Evolutionary conservation across 805 yeast genomes (phyloP).

Genomic region (Kuraishia capsulata): DNA sequence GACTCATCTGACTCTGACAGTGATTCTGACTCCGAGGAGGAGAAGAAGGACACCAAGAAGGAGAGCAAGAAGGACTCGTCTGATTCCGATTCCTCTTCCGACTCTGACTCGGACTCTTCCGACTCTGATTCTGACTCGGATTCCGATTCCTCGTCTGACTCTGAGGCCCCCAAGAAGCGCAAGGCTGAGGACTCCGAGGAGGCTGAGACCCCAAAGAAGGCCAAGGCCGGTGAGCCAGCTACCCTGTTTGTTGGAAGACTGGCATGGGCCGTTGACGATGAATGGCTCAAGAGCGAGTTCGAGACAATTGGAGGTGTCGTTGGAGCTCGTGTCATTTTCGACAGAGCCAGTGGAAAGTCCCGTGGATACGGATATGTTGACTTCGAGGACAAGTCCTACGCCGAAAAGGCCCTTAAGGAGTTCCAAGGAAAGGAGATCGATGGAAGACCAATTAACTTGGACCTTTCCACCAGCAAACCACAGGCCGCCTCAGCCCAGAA

Average conservation of each 20-base stretch:
- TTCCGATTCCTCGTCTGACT: conserved; percentile 19
- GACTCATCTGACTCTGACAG: conserved; percentile 14
- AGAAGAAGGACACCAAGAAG: conserved; percentile 7
- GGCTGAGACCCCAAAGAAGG: conserved; percentile 42
- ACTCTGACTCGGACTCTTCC: conserved; percentile 11
- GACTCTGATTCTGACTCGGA: conserved; percentile 14
- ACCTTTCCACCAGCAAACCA: conserved; percentile 82
- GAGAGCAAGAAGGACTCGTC: conserved; percentile 12
- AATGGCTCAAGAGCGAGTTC: conserved; percentile 84
- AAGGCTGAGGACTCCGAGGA: conserved; percentile 29
- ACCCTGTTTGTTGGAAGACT: conserved; percentile 95
- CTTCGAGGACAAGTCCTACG: conserved; percentile 65
- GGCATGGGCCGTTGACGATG: conserved; percentile 96
- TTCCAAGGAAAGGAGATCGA: conserved; percentile 93
- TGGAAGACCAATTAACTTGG: conserved; percentile 93
- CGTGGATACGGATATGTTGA: conserved; percentile 98
- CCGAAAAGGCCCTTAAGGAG: conserved; percentile 78
- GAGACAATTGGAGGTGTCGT: conserved; percentile 73
- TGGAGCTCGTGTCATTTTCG: conserved; percentile 88
- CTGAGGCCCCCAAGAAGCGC: conserved; percentile 31
- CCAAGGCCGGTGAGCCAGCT: conserved; percentile 54
- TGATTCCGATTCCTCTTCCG: conserved; percentile 15
- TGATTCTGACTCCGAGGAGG: conserved; percentile 6
- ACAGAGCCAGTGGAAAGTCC: conserved; percentile 85
- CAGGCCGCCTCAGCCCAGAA: conserved; percentile 35